Evolutionary conservation across 2,329 filamentous ascomycete genomes (phyloP).

Genomic region (Trichoderma harzianum): DNA sequence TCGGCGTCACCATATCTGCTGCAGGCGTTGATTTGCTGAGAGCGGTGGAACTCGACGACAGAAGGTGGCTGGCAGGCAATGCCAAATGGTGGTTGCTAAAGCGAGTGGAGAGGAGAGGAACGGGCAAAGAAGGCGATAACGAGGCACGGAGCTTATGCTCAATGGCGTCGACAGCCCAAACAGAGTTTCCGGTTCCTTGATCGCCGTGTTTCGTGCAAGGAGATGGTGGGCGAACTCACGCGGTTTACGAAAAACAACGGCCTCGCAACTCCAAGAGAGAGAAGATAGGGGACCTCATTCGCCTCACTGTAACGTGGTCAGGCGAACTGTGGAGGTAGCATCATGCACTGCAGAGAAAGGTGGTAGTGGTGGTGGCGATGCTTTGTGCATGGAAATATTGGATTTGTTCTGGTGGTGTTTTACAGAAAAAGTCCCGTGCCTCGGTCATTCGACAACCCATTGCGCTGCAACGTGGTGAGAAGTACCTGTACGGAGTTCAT

Average conservation of each 20-base stretch:
- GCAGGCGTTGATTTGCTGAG: slow-evolving; percentile 10
- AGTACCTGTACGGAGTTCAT: neutral
- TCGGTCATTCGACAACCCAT: neutral
- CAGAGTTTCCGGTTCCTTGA: slow-evolving; percentile 1
- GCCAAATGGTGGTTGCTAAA: neutral
- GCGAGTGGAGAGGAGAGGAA: neutral
- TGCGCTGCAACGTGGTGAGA: neutral
- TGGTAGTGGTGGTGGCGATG: neutral
- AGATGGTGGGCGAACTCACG: neutral
- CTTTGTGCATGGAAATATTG: neutral
- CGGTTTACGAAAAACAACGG: neutral
- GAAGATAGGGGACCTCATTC: neutral
- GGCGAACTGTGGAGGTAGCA: neutral
- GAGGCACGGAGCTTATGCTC: neutral
- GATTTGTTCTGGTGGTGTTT: neutral
- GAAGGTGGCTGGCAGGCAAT: neutral
- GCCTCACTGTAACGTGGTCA: neutral
- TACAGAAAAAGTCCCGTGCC: neutral
- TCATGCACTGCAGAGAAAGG: neutral
- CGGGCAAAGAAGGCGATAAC: neutral
- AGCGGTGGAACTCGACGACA: neutral
- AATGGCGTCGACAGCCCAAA: neutral
- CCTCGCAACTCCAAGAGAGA: neutral
- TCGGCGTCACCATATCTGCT: slow-evolving; percentile 9
- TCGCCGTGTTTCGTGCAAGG: neutral